phyloP scores from a whole-genome alignment of 1,284 basidiomycete species.

The Heterobasidion occidentale region DNA sequence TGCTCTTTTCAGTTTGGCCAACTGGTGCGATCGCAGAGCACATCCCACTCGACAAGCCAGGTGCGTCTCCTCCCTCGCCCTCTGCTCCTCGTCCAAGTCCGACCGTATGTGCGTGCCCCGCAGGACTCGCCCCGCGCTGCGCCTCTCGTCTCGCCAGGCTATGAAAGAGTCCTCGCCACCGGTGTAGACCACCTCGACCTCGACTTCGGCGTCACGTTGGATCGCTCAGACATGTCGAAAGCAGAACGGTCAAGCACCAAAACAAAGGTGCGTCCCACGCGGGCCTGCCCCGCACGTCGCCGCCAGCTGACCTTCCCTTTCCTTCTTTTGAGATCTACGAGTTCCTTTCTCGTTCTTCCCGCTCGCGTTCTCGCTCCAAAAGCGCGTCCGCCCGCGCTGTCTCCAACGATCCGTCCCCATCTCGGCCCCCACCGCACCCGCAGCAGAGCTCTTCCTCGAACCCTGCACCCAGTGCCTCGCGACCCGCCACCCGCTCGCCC shows the following conservation, averaged over 20 bases:
- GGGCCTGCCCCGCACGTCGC: background rate
- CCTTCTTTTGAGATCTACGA: slow-evolving; percentile 20
- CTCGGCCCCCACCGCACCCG: slow-evolving; percentile 14
- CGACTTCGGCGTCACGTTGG: slow-evolving; percentile 8
- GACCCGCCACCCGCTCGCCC: slow-evolving; percentile 40
- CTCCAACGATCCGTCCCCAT: slow-evolving; percentile 20
- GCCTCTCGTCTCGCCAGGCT: slow-evolving; percentile 6
- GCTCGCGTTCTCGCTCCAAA: slow-evolving; percentile 23
- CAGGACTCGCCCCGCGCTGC: slow-evolving; percentile 14
- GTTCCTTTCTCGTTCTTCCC: slow-evolving; percentile 22
- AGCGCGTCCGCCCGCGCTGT: slow-evolving; percentile 20
- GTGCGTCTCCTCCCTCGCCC: background rate
- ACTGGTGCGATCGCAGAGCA: slow-evolving; percentile 24
- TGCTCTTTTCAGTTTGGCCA: slow-evolving; percentile 15
- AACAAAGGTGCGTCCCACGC: slow-evolving; percentile 8
- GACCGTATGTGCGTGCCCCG: slow-evolving; percentile 6
- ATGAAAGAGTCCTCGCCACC: slow-evolving; percentile 10
- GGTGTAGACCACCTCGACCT: slow-evolving; percentile 8
- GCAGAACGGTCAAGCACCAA: slow-evolving; percentile 6
- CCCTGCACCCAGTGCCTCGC: slow-evolving; percentile 25
- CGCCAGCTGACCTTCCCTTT: background rate
- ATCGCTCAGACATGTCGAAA: slow-evolving; percentile 1
- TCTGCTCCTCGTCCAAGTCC: slow-evolving; percentile 9
- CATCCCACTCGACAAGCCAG: background rate
- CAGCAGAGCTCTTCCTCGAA: slow-evolving; percentile 16